Percentiles rank a stretch among this genome's conserved stretches.
These are phyloP conservation scores for Colletotrichum camelliae DNA, from an alignment of 2,329 filamentous ascomycete species.

Conservation along the genomic window DNA sequence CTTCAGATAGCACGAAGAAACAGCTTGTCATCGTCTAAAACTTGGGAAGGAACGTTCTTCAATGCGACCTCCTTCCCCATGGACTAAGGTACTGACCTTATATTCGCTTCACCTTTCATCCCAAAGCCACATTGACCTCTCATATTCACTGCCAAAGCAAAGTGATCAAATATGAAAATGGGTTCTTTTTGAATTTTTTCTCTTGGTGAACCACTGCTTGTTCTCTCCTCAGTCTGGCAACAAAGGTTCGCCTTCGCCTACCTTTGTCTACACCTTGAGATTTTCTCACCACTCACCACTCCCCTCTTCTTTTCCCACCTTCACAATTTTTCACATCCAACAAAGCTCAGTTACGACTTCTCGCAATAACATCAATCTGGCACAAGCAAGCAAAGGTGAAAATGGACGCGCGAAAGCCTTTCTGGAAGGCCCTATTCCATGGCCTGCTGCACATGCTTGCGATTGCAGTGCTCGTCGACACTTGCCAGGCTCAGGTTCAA, in stretches of 20 bases:
- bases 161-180: neutral
- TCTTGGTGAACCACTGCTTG: accelerated
- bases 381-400: neutral
- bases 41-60: neutral
- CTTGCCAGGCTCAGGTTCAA: neutral
- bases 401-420: neutral
- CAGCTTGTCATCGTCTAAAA: neutral
- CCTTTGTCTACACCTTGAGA: neutral
- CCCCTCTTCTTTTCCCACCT: neutral
- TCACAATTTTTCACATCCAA: neutral
- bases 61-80: neutral
- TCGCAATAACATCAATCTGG: neutral
- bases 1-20: neutral
- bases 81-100: neutral
- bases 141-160: neutral
- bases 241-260: neutral
- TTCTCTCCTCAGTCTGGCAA: neutral
- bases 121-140: neutral
- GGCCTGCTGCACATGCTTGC: neutral
- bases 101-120: neutral
- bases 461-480: neutral
- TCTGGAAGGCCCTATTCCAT: neutral
- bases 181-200: too few relatives aligned
- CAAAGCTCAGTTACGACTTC: neutral
- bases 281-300: neutral